phyloP scores from a whole-genome alignment of 805 yeast species.

The Candida pseudofarinosa region DNA sequence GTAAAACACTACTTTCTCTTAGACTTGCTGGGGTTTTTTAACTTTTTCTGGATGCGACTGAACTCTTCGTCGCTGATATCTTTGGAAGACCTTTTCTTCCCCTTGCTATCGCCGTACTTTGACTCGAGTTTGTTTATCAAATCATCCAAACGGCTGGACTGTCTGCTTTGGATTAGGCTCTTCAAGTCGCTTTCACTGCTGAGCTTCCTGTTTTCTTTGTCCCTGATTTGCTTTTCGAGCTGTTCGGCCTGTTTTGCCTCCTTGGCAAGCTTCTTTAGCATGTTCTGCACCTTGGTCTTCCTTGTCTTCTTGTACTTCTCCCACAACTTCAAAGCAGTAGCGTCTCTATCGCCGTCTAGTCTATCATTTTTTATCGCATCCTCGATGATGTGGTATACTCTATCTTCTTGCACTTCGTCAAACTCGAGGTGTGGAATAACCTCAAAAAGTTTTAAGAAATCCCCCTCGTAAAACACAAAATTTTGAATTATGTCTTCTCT shows the following conservation, averaged over 20 bases:
- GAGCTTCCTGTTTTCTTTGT: conserved; percentile 25
- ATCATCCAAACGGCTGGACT: conserved; percentile 39
- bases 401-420: conserved; percentile 51
- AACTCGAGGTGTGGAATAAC: conserved; percentile 73
- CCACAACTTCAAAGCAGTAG: conserved; percentile 39
- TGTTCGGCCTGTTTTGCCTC: conserved; percentile 64
- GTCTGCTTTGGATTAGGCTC: conserved; percentile 47
- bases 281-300: conserved; percentile 42
- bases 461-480: conserved; percentile 60
- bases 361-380: conserved; percentile 33
- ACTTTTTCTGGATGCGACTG: conserved; percentile 38
- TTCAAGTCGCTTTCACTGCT: conserved; percentile 40
- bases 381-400: conserved; percentile 53
- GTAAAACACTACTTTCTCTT: background rate
- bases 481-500: conserved; percentile 56
- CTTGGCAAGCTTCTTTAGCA: conserved; percentile 48
- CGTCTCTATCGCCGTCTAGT: conserved; percentile 27
- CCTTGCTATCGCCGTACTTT: conserved; percentile 43
- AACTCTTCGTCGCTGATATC: conserved; percentile 52
- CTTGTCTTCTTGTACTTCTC: conserved; percentile 48
- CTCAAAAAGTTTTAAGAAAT: conserved; percentile 67
- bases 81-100: conserved; percentile 28
- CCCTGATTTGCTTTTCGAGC: conserved; percentile 36
- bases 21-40: conserved; percentile 17
- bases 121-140: conserved; percentile 45